Base-by-base conservation (phyloP, 495 filamentous ascomycete genomes). In the Aspergillus ostianus region DNA sequence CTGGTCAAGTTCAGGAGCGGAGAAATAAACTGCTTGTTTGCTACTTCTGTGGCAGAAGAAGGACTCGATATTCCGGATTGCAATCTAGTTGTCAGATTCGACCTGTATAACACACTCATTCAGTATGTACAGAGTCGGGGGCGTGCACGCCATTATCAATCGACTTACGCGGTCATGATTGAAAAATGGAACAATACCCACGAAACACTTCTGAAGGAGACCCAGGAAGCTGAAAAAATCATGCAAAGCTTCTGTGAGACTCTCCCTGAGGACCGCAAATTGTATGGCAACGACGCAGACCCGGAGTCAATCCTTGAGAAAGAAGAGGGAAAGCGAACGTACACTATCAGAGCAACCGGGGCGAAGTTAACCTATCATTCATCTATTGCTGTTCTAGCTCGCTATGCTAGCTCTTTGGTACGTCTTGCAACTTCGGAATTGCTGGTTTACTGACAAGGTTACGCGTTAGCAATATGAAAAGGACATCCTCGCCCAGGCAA, bases 1-100 rank as follows among this genome's bases (percentile, higher is more conserved):
- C 80, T 97, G 57, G 76, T 83, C 55, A 87, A 83, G 55, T 98
- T 98, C 69, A 84, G 89, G 61, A 85, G 82, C 51, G 90, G 93
- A 20, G 84, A 87, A 17, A 59, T 96, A 15, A 98, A 98, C 67
- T 97, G 93, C 65, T 77, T 98, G 53, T 88, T 97, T 70, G 88
- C 92, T 41, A 97, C 94, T 4, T 92, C 91, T 1, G 89, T 97
- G 4, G 94, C 90, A 2, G 94, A 98, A 70, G 94, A 98, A 73
- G 94, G 94, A 6, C 84, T 98, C 32, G 94, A 98, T 73, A 93
- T 98, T 48, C 93, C 93, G 0, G 91, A 96, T 64, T 98, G 94
- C 80, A 97, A 96, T 63, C 72, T 95, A 15, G 85, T 98, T 21
- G 83, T 98, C 52, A 82, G 88, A 20, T 98, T 97, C 67, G 88